These are phyloP conservation scores for Candida adriatica DNA, from an alignment of 805 yeast species.

Conservation along the genomic window DNA sequence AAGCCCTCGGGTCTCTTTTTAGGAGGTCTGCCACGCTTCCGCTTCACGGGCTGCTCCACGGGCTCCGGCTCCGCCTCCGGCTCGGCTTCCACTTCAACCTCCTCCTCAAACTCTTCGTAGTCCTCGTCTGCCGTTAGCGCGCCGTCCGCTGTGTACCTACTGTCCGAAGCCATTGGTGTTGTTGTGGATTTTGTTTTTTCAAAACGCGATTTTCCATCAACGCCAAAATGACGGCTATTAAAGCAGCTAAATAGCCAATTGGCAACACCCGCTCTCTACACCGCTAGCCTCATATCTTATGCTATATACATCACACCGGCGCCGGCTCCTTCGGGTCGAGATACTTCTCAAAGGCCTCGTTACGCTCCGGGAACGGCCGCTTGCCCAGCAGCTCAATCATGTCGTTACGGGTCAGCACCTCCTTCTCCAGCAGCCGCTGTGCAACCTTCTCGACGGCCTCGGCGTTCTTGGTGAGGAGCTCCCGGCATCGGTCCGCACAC, in stretches of 20 bases:
- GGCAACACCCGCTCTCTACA: no score
- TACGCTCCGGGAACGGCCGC: conserved; percentile 85
- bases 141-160: no score
- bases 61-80: conserved; percentile 5
- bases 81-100: conserved; percentile 5
- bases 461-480: conserved; percentile 62
- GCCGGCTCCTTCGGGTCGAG: conserved; percentile 27
- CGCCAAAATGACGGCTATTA: no score
- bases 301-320: no score
- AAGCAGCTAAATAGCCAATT: no score
- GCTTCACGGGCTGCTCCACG: conserved; percentile 6
- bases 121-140: no score
- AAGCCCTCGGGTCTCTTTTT: conserved; percentile 10
- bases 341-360: conserved; percentile 85
- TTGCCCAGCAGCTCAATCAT: conserved; percentile 85
- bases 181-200: no score
- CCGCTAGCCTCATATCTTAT: no score
- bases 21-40: conserved; percentile 22
- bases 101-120: conserved; percentile 25
- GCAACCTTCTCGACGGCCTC: conserved; percentile 81
- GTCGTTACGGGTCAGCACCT: conserved; percentile 89
- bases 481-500: conserved; percentile 64
- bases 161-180: no score
- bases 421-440: conserved; percentile 76
- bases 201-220: no score